phyloP scores from a whole-genome alignment of 768 basidiomycete species.

The Lentinula lateritia region DNA sequence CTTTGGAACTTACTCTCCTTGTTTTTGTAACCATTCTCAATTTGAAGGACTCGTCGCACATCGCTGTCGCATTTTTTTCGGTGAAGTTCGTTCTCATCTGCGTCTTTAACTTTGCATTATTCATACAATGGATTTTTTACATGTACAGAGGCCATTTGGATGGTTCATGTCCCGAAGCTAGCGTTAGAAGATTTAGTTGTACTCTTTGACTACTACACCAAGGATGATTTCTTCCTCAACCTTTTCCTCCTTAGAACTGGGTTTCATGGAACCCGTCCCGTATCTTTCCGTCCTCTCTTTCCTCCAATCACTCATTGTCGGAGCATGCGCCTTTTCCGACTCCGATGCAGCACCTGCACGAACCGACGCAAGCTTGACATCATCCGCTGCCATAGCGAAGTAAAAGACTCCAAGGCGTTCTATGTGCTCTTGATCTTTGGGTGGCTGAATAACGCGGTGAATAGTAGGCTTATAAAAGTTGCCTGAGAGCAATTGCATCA shows the following conservation, averaged over 20 bases:
- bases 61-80: no score
- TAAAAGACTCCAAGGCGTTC: constrained; percentile 56
- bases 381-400: constrained; percentile 48
- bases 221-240: constrained; percentile 53
- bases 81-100: no score
- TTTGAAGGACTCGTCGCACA: no score
- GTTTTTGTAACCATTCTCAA: no score
- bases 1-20: no score
- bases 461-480: constrained; percentile 57
- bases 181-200: constrained; percentile 27
- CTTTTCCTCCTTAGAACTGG: constrained; percentile 27
- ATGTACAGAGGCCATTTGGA: not conserved
- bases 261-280: constrained; percentile 40
- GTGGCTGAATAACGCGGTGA: constrained; percentile 58
- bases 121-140: no score
- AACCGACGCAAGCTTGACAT: constrained; percentile 39
- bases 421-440: constrained; percentile 42
- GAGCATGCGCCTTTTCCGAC: constrained; percentile 24
- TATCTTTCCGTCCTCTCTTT: constrained; percentile 46
- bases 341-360: constrained; percentile 25
- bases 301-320: constrained; percentile 49
- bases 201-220: constrained; percentile 53
- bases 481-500: constrained; percentile 54
- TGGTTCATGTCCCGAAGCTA: not conserved
- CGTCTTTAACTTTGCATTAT: no score